phyloP scores from a whole-genome alignment of 2,329 filamentous ascomycete species.

The Diaporthe ampelina region DNA sequence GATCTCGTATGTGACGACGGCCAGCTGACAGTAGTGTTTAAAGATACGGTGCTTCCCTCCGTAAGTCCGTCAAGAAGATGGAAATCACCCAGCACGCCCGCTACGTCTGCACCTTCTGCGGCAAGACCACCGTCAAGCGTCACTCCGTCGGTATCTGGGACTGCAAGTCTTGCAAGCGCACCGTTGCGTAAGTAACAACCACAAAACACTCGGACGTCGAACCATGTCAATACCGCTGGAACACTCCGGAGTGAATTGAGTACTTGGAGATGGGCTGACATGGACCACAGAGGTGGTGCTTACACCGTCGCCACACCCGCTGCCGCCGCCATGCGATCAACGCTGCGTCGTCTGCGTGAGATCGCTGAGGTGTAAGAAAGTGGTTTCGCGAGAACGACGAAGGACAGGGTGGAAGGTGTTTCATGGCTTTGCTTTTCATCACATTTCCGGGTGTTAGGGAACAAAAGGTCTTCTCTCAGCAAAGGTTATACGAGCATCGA shows the following conservation, averaged over 20 bases:
- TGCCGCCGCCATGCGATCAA: conserved; percentile 94
- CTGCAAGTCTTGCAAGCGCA: conserved; percentile 70
- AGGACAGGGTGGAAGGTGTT: conserved; percentile 42
- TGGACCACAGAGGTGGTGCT: conserved; percentile 38
- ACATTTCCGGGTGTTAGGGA: conserved; percentile 43
- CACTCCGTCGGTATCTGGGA: conserved; percentile 96
- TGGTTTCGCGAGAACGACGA: conserved; percentile 46
- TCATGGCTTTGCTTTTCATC: conserved; percentile 43
- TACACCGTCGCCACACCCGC: conserved; percentile 74
- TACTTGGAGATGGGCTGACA: conserved; percentile 18
- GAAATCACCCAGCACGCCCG: conserved; percentile 98
- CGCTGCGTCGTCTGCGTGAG: conserved; percentile 96
- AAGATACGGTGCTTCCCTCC: conserved; percentile 98
- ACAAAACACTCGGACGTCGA: background rate
- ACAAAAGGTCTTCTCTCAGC: conserved; percentile 41
- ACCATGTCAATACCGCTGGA: background rate
- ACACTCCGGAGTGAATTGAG: background rate
- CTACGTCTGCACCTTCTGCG: conserved; percentile 98
- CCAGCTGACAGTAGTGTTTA: conserved; percentile 47
- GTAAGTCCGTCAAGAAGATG: conserved; percentile 99
- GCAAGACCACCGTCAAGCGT: conserved; percentile 94
- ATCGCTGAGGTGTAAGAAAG: conserved; percentile 89
- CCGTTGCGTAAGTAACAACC: conserved; percentile 84
- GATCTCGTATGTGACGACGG: background rate
- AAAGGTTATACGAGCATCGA: conserved; percentile 42